phyloP scores from a whole-genome alignment of 768 basidiomycete genomes.

The Pleurotus tuber-regium region DNA sequence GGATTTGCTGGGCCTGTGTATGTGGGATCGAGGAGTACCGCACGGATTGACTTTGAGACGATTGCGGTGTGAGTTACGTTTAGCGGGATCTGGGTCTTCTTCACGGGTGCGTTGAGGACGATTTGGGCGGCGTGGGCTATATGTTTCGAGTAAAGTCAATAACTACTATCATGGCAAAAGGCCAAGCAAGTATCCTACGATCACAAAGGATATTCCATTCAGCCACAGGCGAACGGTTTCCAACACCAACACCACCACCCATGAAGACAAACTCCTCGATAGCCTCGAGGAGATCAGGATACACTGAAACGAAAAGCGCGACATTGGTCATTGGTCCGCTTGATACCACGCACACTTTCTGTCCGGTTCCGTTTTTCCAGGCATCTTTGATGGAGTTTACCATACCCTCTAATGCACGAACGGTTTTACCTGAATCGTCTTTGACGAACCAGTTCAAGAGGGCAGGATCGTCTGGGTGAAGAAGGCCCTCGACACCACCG shows the following conservation, averaged over 20 bases:
- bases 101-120: constrained; percentile 68
- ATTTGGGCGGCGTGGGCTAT: constrained; percentile 82
- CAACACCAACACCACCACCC: constrained; percentile 88
- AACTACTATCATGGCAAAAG: no score
- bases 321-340: constrained; percentile 85
- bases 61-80: constrained; percentile 89
- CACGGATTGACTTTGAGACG: constrained; percentile 54
- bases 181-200: constrained; percentile 52
- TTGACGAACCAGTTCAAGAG: constrained; percentile 50
- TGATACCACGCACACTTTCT: constrained; percentile 67
- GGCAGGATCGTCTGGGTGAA: constrained; percentile 41
- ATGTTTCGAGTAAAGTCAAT: no score
- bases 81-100: constrained; percentile 75
- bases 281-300: constrained; percentile 48
- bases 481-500: constrained; percentile 80
- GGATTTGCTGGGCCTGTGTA: constrained; percentile 14
- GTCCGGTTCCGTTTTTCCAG: constrained; percentile 59
- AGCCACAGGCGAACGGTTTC: constrained; percentile 77
- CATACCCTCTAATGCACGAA: constrained; percentile 71
- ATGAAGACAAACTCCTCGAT: constrained; percentile 80
- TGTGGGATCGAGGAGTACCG: constrained; percentile 44
- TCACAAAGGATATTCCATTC: constrained; percentile 85
- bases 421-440: constrained; percentile 35
- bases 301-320: constrained; percentile 55
- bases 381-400: constrained; percentile 46